Base-by-base conservation (phyloP, 202 grass and related monocot species). In the Setaria viridis region DNA sequence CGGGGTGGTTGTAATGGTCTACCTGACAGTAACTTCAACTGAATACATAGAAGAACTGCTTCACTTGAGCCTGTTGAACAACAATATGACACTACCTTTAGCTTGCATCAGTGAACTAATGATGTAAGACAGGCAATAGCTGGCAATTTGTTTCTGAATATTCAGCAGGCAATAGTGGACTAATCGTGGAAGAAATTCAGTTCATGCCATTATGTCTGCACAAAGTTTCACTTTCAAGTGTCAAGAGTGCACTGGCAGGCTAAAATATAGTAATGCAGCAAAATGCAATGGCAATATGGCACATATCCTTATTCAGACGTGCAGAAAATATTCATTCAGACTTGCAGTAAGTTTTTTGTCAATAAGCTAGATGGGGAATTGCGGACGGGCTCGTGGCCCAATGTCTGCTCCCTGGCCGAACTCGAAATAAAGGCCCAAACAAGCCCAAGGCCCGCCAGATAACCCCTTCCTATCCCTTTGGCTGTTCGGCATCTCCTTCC, bases 401-500 rank as follows among this genome's bases (percentile, higher is more conserved):
- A n/a, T n/a, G n/a, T n/a, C n/a, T n/a, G n/a, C n/a, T 25, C 25
- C 25, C 25, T 25, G 25, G 25, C 42, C 42, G 42, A 45, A 45
- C 5, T 45, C 5, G 6, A 45, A 45, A 45, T 45, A 7, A 45
- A 46, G 43, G 43, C 43, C 43, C 7, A 46, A 10, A 10, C 9
- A 46, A 46, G 43, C 43, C 7, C 43, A 46, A 46, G 43, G 43
- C 43, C 43, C 43, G 43, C 9, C 43, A 46, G 43, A 46, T 10
- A 46, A 46, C 43, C 43, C 7, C 8, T 46, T 32, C 49, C n/a
- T 78, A 62, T 79, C 35, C 70, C 59, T 57, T 82, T 7, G 33
- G 33, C 65, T 25, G 51, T 57, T 87, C 20, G 58, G n/a, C 60
- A 59, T 64, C 76, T 76, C 57, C 70, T 53, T 8, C 58, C 2